phyloP scores from a whole-genome alignment of 768 basidiomycete genomes.

The Rhizopogon roseolus region DNA sequence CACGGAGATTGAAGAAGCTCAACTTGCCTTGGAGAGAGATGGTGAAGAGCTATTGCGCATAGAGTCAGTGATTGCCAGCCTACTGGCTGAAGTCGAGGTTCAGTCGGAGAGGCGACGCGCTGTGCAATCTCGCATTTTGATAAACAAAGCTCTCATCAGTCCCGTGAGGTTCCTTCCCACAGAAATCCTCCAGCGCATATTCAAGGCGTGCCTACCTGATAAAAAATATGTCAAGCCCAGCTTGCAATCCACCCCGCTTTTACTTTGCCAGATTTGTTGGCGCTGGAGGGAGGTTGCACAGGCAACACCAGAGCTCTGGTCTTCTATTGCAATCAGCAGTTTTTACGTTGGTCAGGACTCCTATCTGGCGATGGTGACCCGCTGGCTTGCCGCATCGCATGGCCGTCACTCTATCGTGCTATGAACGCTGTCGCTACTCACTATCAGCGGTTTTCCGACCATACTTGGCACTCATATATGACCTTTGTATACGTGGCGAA shows the following conservation, averaged over 20 bases:
- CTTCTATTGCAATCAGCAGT: constrained; percentile 12
- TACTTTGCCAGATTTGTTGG: constrained; percentile 28
- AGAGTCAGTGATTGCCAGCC: background rate
- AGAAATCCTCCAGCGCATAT: constrained; percentile 28
- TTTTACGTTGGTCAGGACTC: background rate
- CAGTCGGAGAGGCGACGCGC: constrained; percentile 15
- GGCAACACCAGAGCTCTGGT: constrained; percentile 27
- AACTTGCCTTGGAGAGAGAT: background rate
- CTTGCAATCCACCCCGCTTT: constrained; percentile 20
- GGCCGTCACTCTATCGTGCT: constrained; percentile 10
- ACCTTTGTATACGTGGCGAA: constrained; percentile 13
- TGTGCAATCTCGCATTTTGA: constrained; percentile 11
- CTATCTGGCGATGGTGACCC: constrained; percentile 19
- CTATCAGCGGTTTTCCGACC: background rate
- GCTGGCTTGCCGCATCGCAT: constrained; percentile 17
- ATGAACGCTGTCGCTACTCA: no score
- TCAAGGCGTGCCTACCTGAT: constrained; percentile 20
- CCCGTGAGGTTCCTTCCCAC: constrained; percentile 24
- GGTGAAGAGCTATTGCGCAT: background rate
- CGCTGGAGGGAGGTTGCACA: constrained; percentile 25
- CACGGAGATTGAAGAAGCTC: background rate
- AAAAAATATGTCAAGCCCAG: constrained; percentile 17
- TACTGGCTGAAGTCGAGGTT: background rate
- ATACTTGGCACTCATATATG: constrained; percentile 14
- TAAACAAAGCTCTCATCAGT: constrained; percentile 23